Evolutionary conservation across 1,139 yeast genomes (phyloP).

Genomic region (Pichia sp.): DNA sequence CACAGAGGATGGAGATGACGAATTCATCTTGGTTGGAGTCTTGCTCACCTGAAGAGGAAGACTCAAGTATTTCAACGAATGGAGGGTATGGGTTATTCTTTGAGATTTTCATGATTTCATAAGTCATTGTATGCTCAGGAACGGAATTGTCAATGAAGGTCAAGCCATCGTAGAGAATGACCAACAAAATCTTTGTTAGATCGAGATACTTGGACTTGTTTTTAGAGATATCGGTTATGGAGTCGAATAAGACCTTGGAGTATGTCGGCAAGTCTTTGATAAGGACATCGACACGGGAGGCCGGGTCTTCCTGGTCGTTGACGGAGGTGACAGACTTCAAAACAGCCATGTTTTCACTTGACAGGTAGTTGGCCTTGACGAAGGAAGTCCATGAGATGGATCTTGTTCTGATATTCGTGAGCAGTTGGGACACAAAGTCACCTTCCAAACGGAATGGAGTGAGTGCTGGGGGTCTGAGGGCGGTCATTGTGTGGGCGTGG

Average conservation of each 20-base stretch:
- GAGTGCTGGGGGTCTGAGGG: background rate
- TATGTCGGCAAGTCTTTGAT: slow-evolving; percentile 47
- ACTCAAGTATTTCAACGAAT: slow-evolving; percentile 46
- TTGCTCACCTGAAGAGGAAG: slow-evolving; percentile 24
- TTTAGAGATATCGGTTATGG: background rate
- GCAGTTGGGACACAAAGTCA: slow-evolving; percentile 69
- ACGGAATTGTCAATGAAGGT: slow-evolving; percentile 4
- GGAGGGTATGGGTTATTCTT: slow-evolving; percentile 45
- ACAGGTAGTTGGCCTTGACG: slow-evolving; percentile 66
- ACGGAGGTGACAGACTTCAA: slow-evolving; percentile 47
- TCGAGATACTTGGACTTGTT: slow-evolving; percentile 2
- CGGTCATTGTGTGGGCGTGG: slow-evolving; percentile 1
- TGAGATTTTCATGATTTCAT: background rate
- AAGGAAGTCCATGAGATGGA: slow-evolving; percentile 93
- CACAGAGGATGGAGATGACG: slow-evolving; percentile 5
- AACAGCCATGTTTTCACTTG: slow-evolving; percentile 60
- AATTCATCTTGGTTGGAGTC: slow-evolving; percentile 1
- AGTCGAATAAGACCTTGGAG: slow-evolving; percentile 35
- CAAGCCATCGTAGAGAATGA: slow-evolving; percentile 13
- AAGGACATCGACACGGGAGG: slow-evolving; percentile 37
- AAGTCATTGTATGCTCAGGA: slow-evolving; percentile 1
- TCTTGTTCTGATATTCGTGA: slow-evolving; percentile 70
- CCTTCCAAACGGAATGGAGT: slow-evolving; percentile 32
- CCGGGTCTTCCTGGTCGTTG: slow-evolving; percentile 44
- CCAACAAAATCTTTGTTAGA: slow-evolving; percentile 6